Evolutionary conservation across 768 basidiomycete species (phyloP), one percentile per base, ranked within the genome.

Genomic region (Pisolithus orientalis): DNA sequence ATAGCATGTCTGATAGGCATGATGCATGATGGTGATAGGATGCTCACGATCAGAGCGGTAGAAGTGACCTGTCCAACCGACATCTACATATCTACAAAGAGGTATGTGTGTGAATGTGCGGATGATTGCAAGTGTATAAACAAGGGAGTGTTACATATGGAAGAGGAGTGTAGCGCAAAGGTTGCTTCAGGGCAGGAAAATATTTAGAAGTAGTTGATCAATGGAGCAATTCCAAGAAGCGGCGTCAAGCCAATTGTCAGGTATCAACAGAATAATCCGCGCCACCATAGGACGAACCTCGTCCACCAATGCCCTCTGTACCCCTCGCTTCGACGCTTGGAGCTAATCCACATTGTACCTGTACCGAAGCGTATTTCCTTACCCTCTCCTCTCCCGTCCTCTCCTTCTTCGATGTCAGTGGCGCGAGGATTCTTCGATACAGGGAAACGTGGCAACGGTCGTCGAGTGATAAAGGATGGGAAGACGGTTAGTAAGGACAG

Each of bases 281-380:
- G 80, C 80, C 83, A 89, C 92, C 92, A 94, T 44, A 83, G 67
- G 59, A 80, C 70, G 62, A 94, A 82, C 56, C 85, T 75, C 42
- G 80, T 80, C 89, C 89, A 93, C 80, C 83, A 87, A 42, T 80
- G 75, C 21, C 91, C 90, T 62, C 80, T 73, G 82, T 84, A 92
- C 10, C 81, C 85, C 28, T 77, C 74, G 38, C 70, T 68, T 37
- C 92, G 82, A 42, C 68, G 62, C 59, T 77, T 80, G 21, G 75
- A 63, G 51, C 88, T 83, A 28, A 90, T 69, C 84, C 87, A 90
- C 80, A 94, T 85, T 44, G 77, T 73, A 7, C 91, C 91, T n/a
- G 91, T 93, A 17, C 91, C 91, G 64, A 82, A 81, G 29, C 77
- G 78, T 53, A 92, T 76, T 34, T 78, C 77, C 51, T 77, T 78